Evolutionary conservation across 495 filamentous ascomycete species (phyloP), one percentile per base, ranked within the genome.

Genomic region (Podospora didyma): DNA sequence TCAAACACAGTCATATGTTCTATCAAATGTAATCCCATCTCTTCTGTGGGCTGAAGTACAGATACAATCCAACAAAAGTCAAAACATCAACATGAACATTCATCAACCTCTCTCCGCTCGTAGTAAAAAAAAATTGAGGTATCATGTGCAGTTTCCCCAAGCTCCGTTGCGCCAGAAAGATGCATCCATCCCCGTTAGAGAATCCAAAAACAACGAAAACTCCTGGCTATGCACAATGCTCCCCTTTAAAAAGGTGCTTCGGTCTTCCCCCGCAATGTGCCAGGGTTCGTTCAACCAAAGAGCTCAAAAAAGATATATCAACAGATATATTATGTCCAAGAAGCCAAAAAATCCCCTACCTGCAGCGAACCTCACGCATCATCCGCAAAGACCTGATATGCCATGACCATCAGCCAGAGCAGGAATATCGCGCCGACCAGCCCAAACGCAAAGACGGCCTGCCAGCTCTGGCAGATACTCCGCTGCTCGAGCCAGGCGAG

Each of bases 341-440:
- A 31, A 31, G 26, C 9, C 28, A 7, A 12, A 22, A 28, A 9
- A 28, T 31, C 49, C 35, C 49, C 16, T 5, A 16, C 47, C 23
- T 34, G 22, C 16, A 16, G n/a, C n/a, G 22, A 19, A 2, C 7
- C 22, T 53, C 51, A 54, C 12, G 26, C 19, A 51, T 68, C 65
- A 39, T 65, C 63, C 0, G 81, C 79, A 74, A 89, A 87, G 14
- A 98, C 94, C 71, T 96, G 89, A 73, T 85, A 89, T 17, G 87
- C 86, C 86, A 97, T 90, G 46, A 97, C 75, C 69, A 96, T 91
- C 78, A 97, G 93, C 92, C 92, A 97, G 7, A 97, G 62, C 65
- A 96, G 82, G 66, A 96, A 95, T 23, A 97, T 81, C 10, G 77
- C 83, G 47, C 89, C 93, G 5, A 96, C 80, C 49, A 96, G 69